phyloP scores from a whole-genome alignment of 2,329 filamentous ascomycete species.

The Talaromyces funiculosus region DNA sequence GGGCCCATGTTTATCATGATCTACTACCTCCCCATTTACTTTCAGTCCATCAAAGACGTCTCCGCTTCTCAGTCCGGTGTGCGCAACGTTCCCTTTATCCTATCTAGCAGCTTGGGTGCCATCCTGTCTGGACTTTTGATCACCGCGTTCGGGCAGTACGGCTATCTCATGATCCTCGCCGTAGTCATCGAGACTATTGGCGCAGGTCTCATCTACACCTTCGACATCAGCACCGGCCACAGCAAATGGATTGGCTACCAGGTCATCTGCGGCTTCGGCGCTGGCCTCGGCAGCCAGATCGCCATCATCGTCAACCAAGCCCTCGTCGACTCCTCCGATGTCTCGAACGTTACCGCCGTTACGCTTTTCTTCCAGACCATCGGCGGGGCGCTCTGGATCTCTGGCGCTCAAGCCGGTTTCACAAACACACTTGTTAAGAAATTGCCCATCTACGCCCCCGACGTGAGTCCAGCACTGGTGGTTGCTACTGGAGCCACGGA shows the following conservation, averaged over 20 bases:
- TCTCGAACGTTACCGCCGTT: slow-evolving; percentile 20
- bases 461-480: slow-evolving; percentile 22
- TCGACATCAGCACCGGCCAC: slow-evolving; percentile 22
- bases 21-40: slow-evolving; percentile 28
- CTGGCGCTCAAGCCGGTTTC: slow-evolving; percentile 29
- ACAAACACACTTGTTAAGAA: slow-evolving; percentile 26
- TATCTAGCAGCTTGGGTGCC: slow-evolving; percentile 26
- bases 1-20: slow-evolving; percentile 30
- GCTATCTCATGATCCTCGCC: slow-evolving; percentile 25
- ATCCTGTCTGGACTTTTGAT: slow-evolving; percentile 25
- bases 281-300: slow-evolving; percentile 16
- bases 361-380: slow-evolving; percentile 27
- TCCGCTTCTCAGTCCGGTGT: slow-evolving; percentile 34
- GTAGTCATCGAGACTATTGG: slow-evolving; percentile 24
- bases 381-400: slow-evolving; percentile 28
- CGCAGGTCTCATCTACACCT: slow-evolving; percentile 23
- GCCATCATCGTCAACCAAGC: slow-evolving; percentile 21
- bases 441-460: slow-evolving; percentile 21
- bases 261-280: slow-evolving; percentile 19
- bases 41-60: slow-evolving; percentile 35
- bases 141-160: slow-evolving; percentile 23
- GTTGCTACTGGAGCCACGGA: slow-evolving; percentile 28
- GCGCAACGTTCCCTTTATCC: slow-evolving; percentile 38
- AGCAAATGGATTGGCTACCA: slow-evolving; percentile 24
- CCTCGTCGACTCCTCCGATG: slow-evolving; percentile 18